Evolutionary conservation across 331 rosid species (phyloP), one percentile per base, ranked within the genome.

Genomic region (Dryas integrifolia): DNA sequence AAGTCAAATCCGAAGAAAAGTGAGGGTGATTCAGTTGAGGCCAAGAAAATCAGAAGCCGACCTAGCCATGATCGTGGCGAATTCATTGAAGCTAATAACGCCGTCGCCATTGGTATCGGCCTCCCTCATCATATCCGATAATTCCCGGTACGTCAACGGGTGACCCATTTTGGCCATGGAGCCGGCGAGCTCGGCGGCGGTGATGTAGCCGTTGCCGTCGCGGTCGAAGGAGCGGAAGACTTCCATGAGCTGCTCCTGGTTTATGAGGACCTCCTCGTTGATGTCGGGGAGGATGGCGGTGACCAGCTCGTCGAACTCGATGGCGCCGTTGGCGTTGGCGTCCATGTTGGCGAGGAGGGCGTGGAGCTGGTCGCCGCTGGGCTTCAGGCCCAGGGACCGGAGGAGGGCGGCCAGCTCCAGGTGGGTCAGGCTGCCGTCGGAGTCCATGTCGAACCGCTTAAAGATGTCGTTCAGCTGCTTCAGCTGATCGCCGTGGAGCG

Each of bases 141-240:
- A 92, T 78, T 95, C 99, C 0, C 65, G 38, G 77, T 85, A 95
- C 11, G 93, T 77, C 51, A 95, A 72, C 1, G 96, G 97, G 4
- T 86, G 97, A 0, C 99, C 96, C 97, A 95, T 92, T 77, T 86
- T 95, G 0, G 99, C 88, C 99, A 95, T 95, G 9, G 97, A 82
- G 0, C 97, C 97, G 4, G 96, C 96, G 0, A 95, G 93, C 76
- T 95, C 99, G 0, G 90, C 77, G 2, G 96, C 86, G 10, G 97
- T 91, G 76, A 95, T 95, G 74, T 81, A 83, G 7, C 99, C 99
- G 9, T 92, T 95, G 0, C 97, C 97, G 73, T 95, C 99, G 0
- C 99, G 92, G 47, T 95, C 99, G 50, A 95, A 95, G 3, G 96
- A 76, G 1, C 81, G 80, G 69, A 95, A 95, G 3, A 95, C 85